Evolutionary conservation across 2,329 filamentous ascomycete genomes (phyloP).

Genomic region (Fusarium kyushuense): DNA sequence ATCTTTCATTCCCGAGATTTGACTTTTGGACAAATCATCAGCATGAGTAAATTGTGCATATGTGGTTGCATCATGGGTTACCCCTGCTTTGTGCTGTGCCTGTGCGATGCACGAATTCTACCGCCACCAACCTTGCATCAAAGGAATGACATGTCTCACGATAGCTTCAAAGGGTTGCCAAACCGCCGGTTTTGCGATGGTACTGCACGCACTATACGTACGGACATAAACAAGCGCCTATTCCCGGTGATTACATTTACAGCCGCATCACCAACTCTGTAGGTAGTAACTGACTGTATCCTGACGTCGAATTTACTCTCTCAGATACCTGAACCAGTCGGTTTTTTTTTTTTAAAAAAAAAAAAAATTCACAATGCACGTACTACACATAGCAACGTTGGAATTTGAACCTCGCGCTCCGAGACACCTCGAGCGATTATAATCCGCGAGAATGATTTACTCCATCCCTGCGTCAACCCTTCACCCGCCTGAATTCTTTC

Average conservation of each 20-base stretch:
- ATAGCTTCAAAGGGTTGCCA: conserved; percentile 22
- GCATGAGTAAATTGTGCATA: conserved; percentile 21
- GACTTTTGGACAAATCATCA: conserved; percentile 10
- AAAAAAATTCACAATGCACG: too few relatives aligned
- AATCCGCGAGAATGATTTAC: conserved; percentile 26
- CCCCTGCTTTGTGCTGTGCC: conserved; percentile 9
- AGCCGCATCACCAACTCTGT: not conserved
- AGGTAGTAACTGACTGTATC: not conserved
- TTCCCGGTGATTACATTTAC: not conserved
- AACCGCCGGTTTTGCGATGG: not conserved
- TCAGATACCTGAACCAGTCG: not conserved
- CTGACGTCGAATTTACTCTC: not conserved
- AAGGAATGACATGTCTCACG: conserved; percentile 38
- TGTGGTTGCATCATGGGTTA: not conserved
- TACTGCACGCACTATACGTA: not conserved
- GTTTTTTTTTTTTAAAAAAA: too few relatives aligned
- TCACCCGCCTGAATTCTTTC: conserved; percentile 9
- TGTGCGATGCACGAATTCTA: conserved; percentile 6
- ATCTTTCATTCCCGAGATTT: conserved; percentile 28
- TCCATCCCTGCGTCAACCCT: conserved; percentile 38
- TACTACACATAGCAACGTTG: conserved; percentile 4
- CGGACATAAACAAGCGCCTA: not conserved
- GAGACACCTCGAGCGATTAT: conserved; percentile 26
- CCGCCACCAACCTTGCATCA: conserved; percentile 28
- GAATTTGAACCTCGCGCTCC: conserved; percentile 23